Evolutionary conservation across 768 basidiomycete species (phyloP).

Genomic region (Trametes coccinea): DNA sequence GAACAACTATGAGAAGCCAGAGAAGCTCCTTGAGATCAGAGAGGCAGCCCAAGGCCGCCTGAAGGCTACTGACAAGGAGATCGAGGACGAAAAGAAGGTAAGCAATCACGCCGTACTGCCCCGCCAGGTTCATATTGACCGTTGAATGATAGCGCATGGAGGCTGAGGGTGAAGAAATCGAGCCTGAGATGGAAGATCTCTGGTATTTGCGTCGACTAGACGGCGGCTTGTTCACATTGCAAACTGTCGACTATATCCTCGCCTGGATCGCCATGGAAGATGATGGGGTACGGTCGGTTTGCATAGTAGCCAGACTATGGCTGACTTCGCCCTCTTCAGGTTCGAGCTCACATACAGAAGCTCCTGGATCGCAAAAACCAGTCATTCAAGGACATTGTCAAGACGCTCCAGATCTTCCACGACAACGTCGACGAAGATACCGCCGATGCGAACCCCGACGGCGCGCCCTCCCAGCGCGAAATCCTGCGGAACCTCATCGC

Average conservation of each 20-base stretch:
- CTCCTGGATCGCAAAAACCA: conserved; percentile 77
- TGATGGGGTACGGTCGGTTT: conserved; percentile 72
- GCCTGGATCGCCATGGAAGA: conserved; percentile 98
- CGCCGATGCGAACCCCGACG: conserved; percentile 36
- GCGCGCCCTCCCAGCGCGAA: conserved; percentile 57
- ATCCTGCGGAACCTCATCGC: conserved; percentile 69
- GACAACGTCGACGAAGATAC: conserved; percentile 69
- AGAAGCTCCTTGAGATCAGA: conserved; percentile 87
- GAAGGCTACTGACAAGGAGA: conserved; percentile 59
- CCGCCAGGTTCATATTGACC: not conserved
- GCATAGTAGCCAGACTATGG: not conserved
- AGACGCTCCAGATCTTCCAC: conserved; percentile 68
- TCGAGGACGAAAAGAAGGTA: conserved; percentile 70
- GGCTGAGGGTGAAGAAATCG: conserved; percentile 56
- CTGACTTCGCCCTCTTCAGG: conserved; percentile 45
- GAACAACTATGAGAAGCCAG: conserved; percentile 88
- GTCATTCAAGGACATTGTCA: conserved; percentile 68
- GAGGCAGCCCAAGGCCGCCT: conserved; percentile 68
- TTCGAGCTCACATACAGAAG: conserved; percentile 69
- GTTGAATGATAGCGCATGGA: conserved; percentile 46
- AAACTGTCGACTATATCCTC: conserved; percentile 90
- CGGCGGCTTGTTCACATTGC: conserved; percentile 83
- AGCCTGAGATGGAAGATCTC: conserved; percentile 63
- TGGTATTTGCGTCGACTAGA: conserved; percentile 90
- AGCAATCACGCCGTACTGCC: conserved; percentile 2